phyloP scores from a whole-genome alignment of 306 rosid genomes.

The Cicer yamashitae region DNA sequence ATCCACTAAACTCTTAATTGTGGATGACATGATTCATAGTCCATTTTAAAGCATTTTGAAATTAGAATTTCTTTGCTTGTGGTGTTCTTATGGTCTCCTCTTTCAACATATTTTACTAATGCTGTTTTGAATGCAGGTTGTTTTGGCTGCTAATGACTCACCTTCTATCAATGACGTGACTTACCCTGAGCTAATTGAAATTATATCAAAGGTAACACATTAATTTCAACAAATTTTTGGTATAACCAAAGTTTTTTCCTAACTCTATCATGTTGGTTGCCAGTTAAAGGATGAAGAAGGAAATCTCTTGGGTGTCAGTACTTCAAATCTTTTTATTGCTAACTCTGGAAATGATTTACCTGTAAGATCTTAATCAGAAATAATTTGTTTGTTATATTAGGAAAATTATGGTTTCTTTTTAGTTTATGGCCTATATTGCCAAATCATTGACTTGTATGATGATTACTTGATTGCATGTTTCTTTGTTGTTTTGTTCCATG shows the following conservation, averaged over 20 bases:
- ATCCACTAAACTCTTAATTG: background rate
- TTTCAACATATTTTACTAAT: constrained; percentile 38
- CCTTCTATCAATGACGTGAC: constrained; percentile 94
- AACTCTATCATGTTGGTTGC: constrained; percentile 41
- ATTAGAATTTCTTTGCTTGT: constrained; percentile 17
- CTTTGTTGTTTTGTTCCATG: constrained; percentile 37
- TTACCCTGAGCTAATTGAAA: constrained; percentile 75
- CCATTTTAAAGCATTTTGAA: constrained; percentile 9
- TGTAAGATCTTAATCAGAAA: constrained; percentile 55
- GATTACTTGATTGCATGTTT: constrained; percentile 15
- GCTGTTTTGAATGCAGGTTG: constrained; percentile 62
- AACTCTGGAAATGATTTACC: constrained; percentile 95
- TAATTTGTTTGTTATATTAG: background rate
- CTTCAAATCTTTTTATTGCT: constrained; percentile 75
- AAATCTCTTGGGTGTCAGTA: constrained; percentile 69
- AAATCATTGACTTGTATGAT: constrained; percentile 15
- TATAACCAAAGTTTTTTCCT: constrained; percentile 36
- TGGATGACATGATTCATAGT: constrained; percentile 4
- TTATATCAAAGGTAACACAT: constrained; percentile 71
- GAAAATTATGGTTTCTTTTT: constrained; percentile 6
- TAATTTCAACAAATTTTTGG: constrained; percentile 5
- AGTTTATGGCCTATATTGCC: background rate
- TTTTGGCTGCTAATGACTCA: constrained; percentile 90
- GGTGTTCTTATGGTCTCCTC: constrained; percentile 12
- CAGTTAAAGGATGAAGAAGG: constrained; percentile 86